Evolutionary conservation across 164 flowering plant genomes (phyloP), one percentile per base, ranked within the genome.

Genomic region (Santalum album): DNA sequence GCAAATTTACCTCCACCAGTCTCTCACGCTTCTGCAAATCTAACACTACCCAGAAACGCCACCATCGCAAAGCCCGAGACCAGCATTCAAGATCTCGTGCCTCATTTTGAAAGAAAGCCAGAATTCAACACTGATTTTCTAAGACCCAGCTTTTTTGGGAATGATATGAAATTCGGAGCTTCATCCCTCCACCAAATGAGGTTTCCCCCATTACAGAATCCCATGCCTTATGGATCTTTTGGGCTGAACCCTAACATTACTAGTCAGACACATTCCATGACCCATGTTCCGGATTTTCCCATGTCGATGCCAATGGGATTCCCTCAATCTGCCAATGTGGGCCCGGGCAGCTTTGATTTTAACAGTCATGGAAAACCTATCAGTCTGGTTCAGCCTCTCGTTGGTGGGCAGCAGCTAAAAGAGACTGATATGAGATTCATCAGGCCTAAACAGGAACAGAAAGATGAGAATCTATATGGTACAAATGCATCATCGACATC

Each of bases 361-460:
- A 67, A 47, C 35, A 57, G 45, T 54, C 56, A 51, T 53, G 64
- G 65, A 50, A 70, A 65, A 26, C 44, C 58, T 7, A 36, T 53
- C 16, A 61, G 57, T 55, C 53, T 56, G 29, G 55, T 53, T 56
- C 79, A 68, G 51, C 40, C 82, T 38, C 64, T 64, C 48, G 55
- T 67, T 35, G 58, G 69, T 7, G 72, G 61, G 15, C 86, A 75
- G 49, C 78, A 63, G 44, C 51, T 69, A 0, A 68, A 69, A 52
- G 87, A 79, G 7, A 55, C 35, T 22, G 77, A 75, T 29, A 29
- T 53, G 45, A 65, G 70, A 49, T 71, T 73, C 58, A 46, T 78
- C 19, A 74, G 61, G 65, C 87, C 84, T 16, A 84, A 82, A 53
- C 73, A 75, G 67, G 91, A 87, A 74, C 69, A 59, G 62, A 73